Evolutionary conservation across 202 grass and related monocot species (phyloP), one percentile per base, ranked within the genome.

Genomic region (Zizania palustris): DNA sequence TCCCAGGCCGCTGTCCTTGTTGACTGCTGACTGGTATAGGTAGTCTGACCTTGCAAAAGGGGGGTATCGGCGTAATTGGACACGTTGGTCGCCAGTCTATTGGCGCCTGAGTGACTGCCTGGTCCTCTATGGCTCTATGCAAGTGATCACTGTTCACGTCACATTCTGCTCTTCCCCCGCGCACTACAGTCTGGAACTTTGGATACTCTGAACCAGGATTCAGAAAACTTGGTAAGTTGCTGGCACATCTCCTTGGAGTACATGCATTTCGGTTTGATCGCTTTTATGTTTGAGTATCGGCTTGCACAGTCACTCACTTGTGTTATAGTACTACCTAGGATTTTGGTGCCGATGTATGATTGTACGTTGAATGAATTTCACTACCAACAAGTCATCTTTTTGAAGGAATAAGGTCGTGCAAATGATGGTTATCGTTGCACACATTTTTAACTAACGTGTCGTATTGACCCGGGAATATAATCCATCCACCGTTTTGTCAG

Each of bases 11-110:
- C 16, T 74, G 85, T 64, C 48, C 73, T 71, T 60, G 71, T 81
- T 88, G 86, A 83, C 85, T 60, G 71, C 76, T 88, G 86, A 83
- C 85, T 65, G 44, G 51, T 67, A n/a, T 21, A 66, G 44, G 51
- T 72, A 9, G 53, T 60, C 76, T 58, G 71, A 71, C 71, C 71
- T 81, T 79, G 56, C 16, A 63, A 46, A 63, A 43, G 20, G 48
- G 48, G 71, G 76, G 59, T 73, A 45, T 28, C 38, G 3, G 12
- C 28, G 67, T 75, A 84, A 84, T 80, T 53, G 34, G 5, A 12
- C 40, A 16, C 50, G 62, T 7, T 9, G 9, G 39, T 37, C 38
- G 46, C 13, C 71, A 9, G 71, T 59, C 55, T 41, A 12, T 54
- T 40, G 3, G 51, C 28, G 28, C 28, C 28, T 28, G 28, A 28